Base-by-base conservation (phyloP, 2,329 filamentous ascomycete species). In the Reticulascus tulasneorum region DNA sequence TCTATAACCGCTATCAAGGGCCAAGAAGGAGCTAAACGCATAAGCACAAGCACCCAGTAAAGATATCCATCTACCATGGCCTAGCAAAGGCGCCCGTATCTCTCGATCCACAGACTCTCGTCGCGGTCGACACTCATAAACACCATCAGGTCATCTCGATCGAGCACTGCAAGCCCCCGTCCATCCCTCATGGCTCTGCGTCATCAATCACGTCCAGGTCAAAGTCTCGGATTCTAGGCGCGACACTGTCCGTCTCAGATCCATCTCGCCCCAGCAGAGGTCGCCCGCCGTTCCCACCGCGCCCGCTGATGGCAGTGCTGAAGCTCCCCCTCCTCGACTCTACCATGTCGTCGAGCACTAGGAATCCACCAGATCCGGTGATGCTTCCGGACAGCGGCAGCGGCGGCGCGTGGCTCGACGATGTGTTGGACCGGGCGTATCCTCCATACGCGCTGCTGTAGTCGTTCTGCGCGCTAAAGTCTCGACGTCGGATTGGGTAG, bases 171-270 rank as follows among this genome's bases (percentile, higher is more conserved):
- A n/a, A n/a, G n/a, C n/a, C n/a, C n/a, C n/a, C n/a, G n/a, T n/a
- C n/a, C 7, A 9, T 17, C 12, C 22, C 23, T 42, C 29, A 58
- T 22, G 51, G 49, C 35, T 45, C 52, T 12, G 52, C 45, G 38
- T 54, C 52, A 26, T 59, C 54, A 40, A 57, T 52, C 25, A 59
- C 52, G 39, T 56, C 52, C 47, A 62, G 41, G 42, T 64, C 60
- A 54, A 64, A 63, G 42, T 63, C 60, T 36, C 52, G 47, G 25
- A 64, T 62, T 28, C 56, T 42, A 29, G 56, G 55, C 26, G 47
- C 46, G 45, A 52, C 38, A 20, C 43, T 45, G 11, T 46, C 50
- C 13, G 36, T 31, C 12, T 52, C 51, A 21, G 47, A 47, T 11
- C 33, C 34, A 26, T 49, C 39, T 31, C 42, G 19, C 44, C 40